Percentiles rank a stretch among this genome's conserved stretches.
These are phyloP conservation scores for Coemansia sp. DNA, from an alignment of 192 early-diverging fungal species.

Conservation along the genomic window DNA sequence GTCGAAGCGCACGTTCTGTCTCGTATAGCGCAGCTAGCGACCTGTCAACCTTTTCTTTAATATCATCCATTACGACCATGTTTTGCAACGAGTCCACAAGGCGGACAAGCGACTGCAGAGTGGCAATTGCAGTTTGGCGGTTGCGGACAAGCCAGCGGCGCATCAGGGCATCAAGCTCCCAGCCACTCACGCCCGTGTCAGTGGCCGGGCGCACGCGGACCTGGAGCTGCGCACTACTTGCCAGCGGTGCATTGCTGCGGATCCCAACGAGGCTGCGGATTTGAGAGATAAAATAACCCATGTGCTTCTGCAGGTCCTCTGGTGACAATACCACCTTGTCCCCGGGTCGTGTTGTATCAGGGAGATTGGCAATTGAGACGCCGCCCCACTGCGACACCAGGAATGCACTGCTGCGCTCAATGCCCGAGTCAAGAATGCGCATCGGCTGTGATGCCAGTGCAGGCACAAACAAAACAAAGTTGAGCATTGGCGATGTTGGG, in stretches of 20 bases:
- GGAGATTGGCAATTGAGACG: conserved; percentile 64
- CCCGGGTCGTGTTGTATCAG: conserved; percentile 8
- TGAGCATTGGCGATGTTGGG: conserved; percentile 75
- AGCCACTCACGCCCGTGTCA: conserved; percentile 69
- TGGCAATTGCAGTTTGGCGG: conserved; percentile 68
- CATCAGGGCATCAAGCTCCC: conserved; percentile 79
- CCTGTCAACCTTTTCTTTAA: conserved; percentile 64
- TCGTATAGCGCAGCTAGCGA: conserved; percentile 43
- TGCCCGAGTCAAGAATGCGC: conserved; percentile 56
- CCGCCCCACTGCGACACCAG: conserved; percentile 96
- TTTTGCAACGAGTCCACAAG: conserved; percentile 79
- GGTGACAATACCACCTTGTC: conserved; percentile 27
- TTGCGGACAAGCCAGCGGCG: conserved; percentile 72
- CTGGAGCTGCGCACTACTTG: background rate
- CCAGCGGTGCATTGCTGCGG: conserved; percentile 46
- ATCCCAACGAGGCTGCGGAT: conserved; percentile 83
- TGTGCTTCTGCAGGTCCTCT: conserved; percentile 66
- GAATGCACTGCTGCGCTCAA: conserved; percentile 74
- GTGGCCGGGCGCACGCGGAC: conserved; percentile 51
- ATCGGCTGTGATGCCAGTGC: conserved; percentile 66
- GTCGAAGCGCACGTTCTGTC: conserved; percentile 35
- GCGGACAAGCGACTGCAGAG: conserved; percentile 75
- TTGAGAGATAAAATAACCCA: conserved; percentile 81
- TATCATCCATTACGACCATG: conserved; percentile 92
- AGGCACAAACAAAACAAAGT: conserved; percentile 91